These are phyloP conservation scores for Candida khao-thaluensis DNA, from an alignment of 805 yeast genomes.

Conservation along the genomic window DNA sequence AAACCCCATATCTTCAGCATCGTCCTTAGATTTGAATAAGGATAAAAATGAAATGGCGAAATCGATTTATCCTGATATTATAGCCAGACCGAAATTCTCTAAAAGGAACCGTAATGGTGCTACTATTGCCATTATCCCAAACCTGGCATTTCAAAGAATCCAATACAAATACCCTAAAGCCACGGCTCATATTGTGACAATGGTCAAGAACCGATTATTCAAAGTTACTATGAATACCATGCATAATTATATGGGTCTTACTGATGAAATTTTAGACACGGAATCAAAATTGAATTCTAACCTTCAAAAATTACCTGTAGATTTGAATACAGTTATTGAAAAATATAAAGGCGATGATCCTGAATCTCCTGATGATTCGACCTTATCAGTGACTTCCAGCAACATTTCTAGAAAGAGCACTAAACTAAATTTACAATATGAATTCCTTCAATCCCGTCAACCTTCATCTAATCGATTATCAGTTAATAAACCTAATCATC, in stretches of 20 bases:
- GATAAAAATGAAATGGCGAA: constrained; percentile 1
- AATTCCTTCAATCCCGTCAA: constrained; percentile 2
- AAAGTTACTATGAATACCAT: constrained; percentile 91
- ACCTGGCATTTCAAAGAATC: constrained; percentile 71
- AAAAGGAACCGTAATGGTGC: constrained; percentile 35
- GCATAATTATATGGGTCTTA: constrained; percentile 80
- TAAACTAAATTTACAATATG: constrained; percentile 5
- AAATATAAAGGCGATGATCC: constrained; percentile 24
- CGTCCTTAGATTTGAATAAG: constrained; percentile 14
- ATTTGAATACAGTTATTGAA: constrained; percentile 57
- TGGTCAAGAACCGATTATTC: constrained; percentile 81
- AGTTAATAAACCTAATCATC: constrained; percentile 57
- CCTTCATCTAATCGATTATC: constrained; percentile 40
- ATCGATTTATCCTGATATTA: constrained; percentile 36
- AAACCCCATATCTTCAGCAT: constrained; percentile 11
- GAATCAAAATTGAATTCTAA: constrained; percentile 63
- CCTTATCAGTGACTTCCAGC: neutral
- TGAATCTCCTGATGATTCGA: constrained; percentile 1
- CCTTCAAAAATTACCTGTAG: constrained; percentile 50
- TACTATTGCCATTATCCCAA: constrained; percentile 90
- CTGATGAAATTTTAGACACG: constrained; percentile 74
- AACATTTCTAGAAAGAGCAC: constrained; percentile 10
- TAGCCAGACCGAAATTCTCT: constrained; percentile 63
- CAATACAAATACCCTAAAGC: constrained; percentile 79
- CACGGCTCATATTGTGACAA: constrained; percentile 90